Evolutionary conservation across 1,284 basidiomycete species (phyloP).

Genomic region (Ustilago trichophora): DNA sequence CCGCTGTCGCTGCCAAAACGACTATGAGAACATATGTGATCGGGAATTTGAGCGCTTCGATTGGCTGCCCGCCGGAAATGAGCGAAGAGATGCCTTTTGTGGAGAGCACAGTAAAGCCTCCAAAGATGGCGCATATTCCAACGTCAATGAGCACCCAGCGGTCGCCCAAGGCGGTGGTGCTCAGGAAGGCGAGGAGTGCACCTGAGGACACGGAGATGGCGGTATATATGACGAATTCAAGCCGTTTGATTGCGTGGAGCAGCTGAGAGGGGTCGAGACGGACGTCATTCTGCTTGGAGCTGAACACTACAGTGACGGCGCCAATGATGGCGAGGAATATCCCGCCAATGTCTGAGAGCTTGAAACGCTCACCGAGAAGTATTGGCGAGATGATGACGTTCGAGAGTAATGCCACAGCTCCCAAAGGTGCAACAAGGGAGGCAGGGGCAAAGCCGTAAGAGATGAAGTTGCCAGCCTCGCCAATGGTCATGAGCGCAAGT

Average conservation of each 20-base stretch:
- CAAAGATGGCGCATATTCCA: slow-evolving; percentile 85
- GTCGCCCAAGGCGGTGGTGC: slow-evolving; percentile 74
- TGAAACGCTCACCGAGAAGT: slow-evolving; percentile 71
- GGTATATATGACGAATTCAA: slow-evolving; percentile 59
- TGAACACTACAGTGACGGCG: slow-evolving; percentile 77
- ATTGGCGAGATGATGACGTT: slow-evolving; percentile 94
- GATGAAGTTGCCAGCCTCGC: slow-evolving; percentile 86
- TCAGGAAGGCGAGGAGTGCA: slow-evolving; percentile 35
- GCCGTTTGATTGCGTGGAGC: slow-evolving; percentile 48
- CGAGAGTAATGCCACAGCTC: slow-evolving; percentile 83
- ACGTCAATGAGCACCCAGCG: slow-evolving; percentile 84
- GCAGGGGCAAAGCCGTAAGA: slow-evolving; percentile 88
- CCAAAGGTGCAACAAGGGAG: slow-evolving; percentile 91
- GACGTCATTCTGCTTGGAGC: slow-evolving; percentile 70
- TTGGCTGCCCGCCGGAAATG: slow-evolving; percentile 46
- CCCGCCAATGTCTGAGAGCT: slow-evolving; percentile 83
- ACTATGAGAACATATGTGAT: slow-evolving; percentile 67
- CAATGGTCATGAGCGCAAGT: slow-evolving; percentile 86
- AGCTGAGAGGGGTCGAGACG: slow-evolving; percentile 52
- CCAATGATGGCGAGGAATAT: slow-evolving; percentile 61
- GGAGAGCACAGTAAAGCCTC: slow-evolving; percentile 81
- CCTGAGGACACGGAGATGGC: slow-evolving; percentile 31
- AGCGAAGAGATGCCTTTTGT: slow-evolving; percentile 92
- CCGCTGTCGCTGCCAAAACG: slow-evolving; percentile 80
- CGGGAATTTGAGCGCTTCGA: slow-evolving; percentile 52